phyloP scores from a whole-genome alignment of 345 rosid genomes.

The Lepidium didymum region DNA sequence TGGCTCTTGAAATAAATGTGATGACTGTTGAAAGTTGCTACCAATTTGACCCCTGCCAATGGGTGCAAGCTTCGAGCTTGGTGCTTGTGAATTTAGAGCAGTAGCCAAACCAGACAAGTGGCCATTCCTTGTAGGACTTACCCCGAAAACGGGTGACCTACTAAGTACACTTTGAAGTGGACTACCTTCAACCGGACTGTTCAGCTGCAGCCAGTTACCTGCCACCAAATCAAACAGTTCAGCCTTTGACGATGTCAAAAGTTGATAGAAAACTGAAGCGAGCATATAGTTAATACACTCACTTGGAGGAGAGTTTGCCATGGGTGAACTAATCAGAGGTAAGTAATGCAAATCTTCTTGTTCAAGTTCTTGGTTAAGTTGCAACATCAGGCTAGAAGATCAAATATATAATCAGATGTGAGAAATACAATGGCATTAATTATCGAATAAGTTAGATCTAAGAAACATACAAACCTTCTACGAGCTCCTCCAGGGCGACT shows the following conservation, averaged over 20 bases:
- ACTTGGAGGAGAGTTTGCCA: constrained; percentile 45
- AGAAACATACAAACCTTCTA: constrained; percentile 35
- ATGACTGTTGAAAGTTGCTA: constrained; percentile 39
- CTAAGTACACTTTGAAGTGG: constrained; percentile 42
- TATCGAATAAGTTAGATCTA: background rate
- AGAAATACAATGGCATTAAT: background rate
- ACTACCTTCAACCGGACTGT: constrained; percentile 57
- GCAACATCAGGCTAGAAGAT: constrained; percentile 53
- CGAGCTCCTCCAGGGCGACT: constrained; percentile 93
- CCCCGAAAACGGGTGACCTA: constrained; percentile 44
- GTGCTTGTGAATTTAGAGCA: constrained; percentile 43
- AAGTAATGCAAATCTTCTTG: constrained; percentile 52
- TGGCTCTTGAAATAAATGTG: constrained; percentile 49
- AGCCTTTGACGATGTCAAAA: background rate
- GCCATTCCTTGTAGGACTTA: constrained; percentile 43
- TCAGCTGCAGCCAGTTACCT: constrained; percentile 65
- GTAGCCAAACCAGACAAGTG: constrained; percentile 63
- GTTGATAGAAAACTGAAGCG: background rate
- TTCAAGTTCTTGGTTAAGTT: constrained; percentile 60
- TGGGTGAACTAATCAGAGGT: constrained; percentile 58
- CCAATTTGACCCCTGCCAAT: constrained; percentile 40
- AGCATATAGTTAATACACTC: background rate
- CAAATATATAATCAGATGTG: constrained; percentile 9
- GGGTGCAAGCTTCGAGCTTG: constrained; percentile 54
- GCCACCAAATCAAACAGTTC: constrained; percentile 4